Conservation (phyloP, 768 basidiomycete genomes). For the Mycena polygramma region DNA sequence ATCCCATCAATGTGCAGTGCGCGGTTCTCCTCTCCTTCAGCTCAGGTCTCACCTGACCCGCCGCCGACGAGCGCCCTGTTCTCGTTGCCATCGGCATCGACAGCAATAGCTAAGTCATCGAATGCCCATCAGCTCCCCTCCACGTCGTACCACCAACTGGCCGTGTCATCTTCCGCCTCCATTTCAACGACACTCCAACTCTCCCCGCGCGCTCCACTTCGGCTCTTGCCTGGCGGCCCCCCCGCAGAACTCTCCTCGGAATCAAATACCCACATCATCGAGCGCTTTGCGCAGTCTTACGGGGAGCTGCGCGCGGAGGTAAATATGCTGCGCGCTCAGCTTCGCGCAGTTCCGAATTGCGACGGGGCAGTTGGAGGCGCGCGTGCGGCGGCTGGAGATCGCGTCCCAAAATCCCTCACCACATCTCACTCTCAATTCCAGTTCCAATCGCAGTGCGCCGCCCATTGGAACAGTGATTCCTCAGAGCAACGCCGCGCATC, state of each 20-base stretch:
- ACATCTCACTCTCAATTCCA: no score
- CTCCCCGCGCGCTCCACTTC: background rate
- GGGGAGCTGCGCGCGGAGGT: slow-evolving; percentile 24
- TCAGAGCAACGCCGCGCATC: no score
- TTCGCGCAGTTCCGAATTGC: background rate
- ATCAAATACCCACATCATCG: background rate
- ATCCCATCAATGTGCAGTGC: background rate
- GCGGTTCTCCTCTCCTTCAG: background rate
- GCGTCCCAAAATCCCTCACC: no score
- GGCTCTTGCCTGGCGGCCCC: background rate
- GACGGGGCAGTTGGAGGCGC: background rate
- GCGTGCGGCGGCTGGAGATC: background rate
- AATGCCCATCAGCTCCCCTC: background rate
- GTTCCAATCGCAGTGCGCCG: no score
- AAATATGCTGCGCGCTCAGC: background rate
- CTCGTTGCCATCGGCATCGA: background rate
- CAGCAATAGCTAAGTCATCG: no score
- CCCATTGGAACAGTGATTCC: no score
- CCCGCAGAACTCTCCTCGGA: slow-evolving; percentile 3
- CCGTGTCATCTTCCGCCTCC: background rate
- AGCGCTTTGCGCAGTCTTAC: no score
- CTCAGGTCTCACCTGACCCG: background rate
- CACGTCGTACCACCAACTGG: background rate
- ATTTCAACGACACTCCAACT: background rate
- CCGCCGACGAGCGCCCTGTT: background rate